phyloP scores from a whole-genome alignment of 2,329 filamentous ascomycete species.

The Diaporthe citrichinensis region DNA sequence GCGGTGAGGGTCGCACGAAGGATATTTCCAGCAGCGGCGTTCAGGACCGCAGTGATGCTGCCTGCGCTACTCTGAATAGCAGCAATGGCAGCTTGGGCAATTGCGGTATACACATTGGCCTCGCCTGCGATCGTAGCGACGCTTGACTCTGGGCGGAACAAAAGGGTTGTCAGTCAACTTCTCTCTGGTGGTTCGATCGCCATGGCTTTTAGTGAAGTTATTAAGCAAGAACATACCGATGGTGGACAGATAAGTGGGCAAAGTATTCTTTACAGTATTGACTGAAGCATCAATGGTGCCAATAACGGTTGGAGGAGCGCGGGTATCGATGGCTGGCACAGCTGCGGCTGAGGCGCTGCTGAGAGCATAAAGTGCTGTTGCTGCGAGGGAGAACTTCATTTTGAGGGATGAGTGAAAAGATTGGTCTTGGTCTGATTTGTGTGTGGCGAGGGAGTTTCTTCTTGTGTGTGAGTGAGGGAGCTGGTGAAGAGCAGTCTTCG shows the following conservation, averaged over 20 bases:
- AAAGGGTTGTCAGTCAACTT: neutral
- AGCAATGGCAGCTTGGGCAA: neutral
- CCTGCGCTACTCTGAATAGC: neutral
- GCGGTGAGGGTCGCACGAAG: neutral
- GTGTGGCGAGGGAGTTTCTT: neutral
- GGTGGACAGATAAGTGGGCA: neutral
- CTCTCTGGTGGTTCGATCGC: neutral
- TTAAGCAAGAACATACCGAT: neutral
- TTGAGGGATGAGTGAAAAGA: neutral
- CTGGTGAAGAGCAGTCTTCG: neutral
- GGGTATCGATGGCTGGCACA: neutral
- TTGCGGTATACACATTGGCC: neutral
- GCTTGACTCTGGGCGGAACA: neutral
- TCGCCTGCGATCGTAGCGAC: neutral
- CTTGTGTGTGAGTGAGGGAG: neutral
- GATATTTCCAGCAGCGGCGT: neutral
- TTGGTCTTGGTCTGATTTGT: neutral
- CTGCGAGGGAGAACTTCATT: constrained; percentile 21
- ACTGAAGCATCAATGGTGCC: neutral
- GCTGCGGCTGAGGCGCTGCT: neutral
- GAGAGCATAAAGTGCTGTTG: neutral
- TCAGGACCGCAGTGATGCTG: neutral
- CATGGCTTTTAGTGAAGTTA: neutral
- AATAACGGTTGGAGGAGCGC: neutral
- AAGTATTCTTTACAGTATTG: neutral